These are phyloP conservation scores for Poteriospumella lacustris DNA, from an alignment of 108 stramenopile species.

Conservation along the genomic window DNA sequence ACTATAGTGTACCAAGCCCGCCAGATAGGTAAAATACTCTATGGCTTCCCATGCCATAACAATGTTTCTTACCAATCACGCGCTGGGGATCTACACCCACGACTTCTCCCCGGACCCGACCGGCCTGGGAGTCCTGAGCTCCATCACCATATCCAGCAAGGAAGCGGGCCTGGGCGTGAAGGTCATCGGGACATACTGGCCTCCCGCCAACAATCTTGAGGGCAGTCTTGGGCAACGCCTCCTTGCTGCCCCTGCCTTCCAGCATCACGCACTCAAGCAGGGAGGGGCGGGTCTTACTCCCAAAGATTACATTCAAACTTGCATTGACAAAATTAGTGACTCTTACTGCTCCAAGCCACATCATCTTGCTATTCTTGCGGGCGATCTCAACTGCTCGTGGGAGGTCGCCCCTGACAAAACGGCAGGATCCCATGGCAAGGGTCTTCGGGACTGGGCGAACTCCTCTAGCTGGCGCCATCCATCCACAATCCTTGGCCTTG, in stretches of 20 bases:
- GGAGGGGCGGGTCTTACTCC: not conserved
- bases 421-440: not conserved
- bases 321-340: not conserved
- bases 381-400: not conserved
- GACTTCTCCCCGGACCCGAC: conserved; percentile 1
- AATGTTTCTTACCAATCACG: not conserved
- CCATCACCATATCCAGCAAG: not conserved
- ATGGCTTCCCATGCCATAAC: too few relatives aligned
- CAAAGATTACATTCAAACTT: not conserved
- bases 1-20: too few relatives aligned
- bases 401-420: not conserved
- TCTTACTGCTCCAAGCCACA: not conserved
- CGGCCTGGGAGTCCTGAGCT: not conserved
- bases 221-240: not conserved
- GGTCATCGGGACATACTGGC: not conserved
- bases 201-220: not conserved
- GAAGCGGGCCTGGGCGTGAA: not conserved
- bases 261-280: not conserved
- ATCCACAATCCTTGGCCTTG: not conserved
- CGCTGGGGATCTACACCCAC: not conserved
- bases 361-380: not conserved
- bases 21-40: too few relatives aligned
- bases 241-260: not conserved
- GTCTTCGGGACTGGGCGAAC: not conserved
- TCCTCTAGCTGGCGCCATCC: not conserved